These are phyloP conservation scores for Schizosaccharomyces octosporus DNA, from an alignment of 805 yeast species.

Conservation along the genomic window DNA sequence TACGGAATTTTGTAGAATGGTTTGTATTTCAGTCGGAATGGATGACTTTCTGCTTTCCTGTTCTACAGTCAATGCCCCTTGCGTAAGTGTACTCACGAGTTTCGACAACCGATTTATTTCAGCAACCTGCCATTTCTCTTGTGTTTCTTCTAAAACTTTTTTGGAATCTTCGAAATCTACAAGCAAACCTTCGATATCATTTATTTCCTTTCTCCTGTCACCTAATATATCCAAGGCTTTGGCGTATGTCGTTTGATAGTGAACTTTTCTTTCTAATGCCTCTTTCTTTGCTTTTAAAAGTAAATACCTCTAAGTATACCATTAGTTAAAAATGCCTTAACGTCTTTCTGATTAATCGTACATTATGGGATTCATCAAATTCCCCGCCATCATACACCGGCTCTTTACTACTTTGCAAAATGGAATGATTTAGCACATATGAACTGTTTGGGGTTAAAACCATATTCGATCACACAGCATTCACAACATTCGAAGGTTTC, in stretches of 20 bases:
- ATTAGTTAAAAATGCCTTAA: neutral
- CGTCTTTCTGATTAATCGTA: neutral
- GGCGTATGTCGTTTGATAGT: neutral
- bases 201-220: neutral
- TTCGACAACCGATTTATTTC: neutral
- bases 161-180: neutral
- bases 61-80: too few relatives aligned
- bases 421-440: neutral
- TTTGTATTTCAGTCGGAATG: too few relatives aligned
- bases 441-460: neutral
- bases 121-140: neutral
- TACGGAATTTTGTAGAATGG: too few relatives aligned
- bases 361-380: neutral
- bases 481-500: too few relatives aligned
- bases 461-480: neutral
- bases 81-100: neutral
- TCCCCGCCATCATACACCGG: neutral
- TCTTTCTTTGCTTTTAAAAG: neutral
- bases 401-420: neutral
- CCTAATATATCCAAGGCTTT: neutral
- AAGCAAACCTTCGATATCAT: neutral
- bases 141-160: neutral
- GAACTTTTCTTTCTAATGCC: neutral
- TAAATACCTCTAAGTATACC: neutral
- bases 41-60: too few relatives aligned